A percentile compares a stretch with the other conserved stretches of the same genome.
Evolutionary conservation across 2,329 filamentous ascomycete species (phyloP).

Genomic region (Trichoderma sp.): DNA sequence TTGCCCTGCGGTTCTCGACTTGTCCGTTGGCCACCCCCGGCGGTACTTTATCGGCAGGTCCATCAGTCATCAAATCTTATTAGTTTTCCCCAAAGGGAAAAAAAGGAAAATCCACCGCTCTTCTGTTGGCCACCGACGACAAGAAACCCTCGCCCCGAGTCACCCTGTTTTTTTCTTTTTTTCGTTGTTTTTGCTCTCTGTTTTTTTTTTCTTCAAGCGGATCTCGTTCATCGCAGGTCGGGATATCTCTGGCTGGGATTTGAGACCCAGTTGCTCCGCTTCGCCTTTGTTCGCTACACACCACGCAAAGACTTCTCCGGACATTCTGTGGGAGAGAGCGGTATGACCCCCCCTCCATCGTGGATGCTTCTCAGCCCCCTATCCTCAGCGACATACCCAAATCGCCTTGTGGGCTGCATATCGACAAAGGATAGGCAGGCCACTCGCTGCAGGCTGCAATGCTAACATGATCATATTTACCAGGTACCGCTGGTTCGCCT

Average conservation of each 20-base stretch:
- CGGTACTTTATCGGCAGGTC: constrained; percentile 16
- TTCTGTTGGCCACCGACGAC: constrained; percentile 15
- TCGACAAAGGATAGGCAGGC: neutral
- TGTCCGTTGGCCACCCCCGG: constrained; percentile 10
- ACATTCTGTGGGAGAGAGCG: constrained; percentile 9
- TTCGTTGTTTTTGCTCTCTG: neutral
- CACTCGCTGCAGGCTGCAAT: neutral
- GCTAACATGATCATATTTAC: constrained; percentile 11
- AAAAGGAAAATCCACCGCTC: constrained; percentile 18
- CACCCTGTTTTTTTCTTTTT: constrained; percentile 3
- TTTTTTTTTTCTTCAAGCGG: constrained; percentile 1
- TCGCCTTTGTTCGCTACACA: constrained; percentile 11
- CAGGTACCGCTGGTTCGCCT: constrained; percentile 20
- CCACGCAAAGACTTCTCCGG: neutral
- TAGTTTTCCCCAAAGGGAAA: constrained; percentile 12
- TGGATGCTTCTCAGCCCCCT: constrained; percentile 8
- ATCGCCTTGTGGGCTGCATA: neutral
- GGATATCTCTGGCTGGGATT: constrained; percentile 12
- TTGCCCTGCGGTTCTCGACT: neutral
- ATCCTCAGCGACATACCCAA: constrained; percentile 7
- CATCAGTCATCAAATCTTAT: constrained; percentile 13
- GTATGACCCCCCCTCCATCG: constrained; percentile 9
- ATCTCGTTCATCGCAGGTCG: constrained; percentile 6
- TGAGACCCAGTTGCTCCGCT: constrained; percentile 18
- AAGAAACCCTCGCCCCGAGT: neutral